Base-by-base conservation (phyloP, 768 basidiomycete species). In the Hypholoma sublateritium region DNA sequence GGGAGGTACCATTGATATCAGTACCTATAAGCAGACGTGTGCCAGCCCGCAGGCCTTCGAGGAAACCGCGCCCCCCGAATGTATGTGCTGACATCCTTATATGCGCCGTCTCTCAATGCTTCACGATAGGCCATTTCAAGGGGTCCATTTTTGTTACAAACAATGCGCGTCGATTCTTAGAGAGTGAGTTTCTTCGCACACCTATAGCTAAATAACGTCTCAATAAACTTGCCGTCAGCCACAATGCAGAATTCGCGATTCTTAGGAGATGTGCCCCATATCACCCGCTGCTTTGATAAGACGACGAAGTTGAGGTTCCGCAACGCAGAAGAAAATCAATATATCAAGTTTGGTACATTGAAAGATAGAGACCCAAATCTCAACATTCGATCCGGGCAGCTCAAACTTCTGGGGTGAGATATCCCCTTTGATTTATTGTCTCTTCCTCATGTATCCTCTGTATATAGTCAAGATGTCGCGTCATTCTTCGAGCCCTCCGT, bases 1-100 rank as follows among this genome's bases (percentile, higher is more conserved):
- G 4, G 84, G 84, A 57, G 86, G 84, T 21, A 87, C 84, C 0
- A 74, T 87, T 34, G 86, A 87, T 61, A 73, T 87, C 37, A 85
- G 82, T 58, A 75, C 82, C 16, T 87, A 86, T 55, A 74, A 70
- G 14, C 74, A 77, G 62, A 63, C 65, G n/a, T 62, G 61, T n/a
- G 67, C 62, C 1, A 55, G 64, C 0, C 58, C 62, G 3, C 61
- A 63, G 43, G 60, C 65, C 0, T 76, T 82, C 41, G 76, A 80
- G 55, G 84, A 86, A 63, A 78, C 81, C 39, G 74, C 79, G 1
- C 72, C 75, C 0, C 62, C 75, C 3, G 69, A 76, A 57, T 83
- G 80, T 80, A 63, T 12, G 69, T 17, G 17, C 11, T 12, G 5
- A 32, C 34, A 13, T 21, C 3, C n/a, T 34, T 8, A 7, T 2